Base-by-base conservation (phyloP, 805 yeast genomes). In the Schizosaccharomyces octosporus region DNA sequence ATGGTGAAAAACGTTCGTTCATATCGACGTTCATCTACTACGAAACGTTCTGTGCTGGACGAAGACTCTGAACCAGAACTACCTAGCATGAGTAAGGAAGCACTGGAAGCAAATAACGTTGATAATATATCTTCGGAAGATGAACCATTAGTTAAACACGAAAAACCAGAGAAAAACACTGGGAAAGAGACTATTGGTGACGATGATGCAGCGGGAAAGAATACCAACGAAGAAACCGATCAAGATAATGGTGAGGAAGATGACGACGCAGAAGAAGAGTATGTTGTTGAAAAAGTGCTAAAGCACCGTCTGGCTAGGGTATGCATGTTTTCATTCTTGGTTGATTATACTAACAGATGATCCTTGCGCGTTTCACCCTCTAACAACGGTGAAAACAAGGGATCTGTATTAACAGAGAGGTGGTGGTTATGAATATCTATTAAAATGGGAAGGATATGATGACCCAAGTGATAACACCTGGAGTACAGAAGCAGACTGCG, bases 391-490 rank as follows among this genome's bases (percentile, higher is more conserved):
- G 41, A 36, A 45, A 45, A 45, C 51, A 45, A 19, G 6, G 27
- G 21, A 45, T 21, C 17, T 9, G n/a, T 45, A 7, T 4, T 1
- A 11, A 17, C 29, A 27, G 31, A 29, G 36, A 36, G 39, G 60
- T 11, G 60, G 60, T 13, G 60, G 24, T 21, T 57, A 29, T 57
- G 41, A 32, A 32, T 57, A 57, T n/a, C 29, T 36, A 11, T 36
- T 57, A 24, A 57, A 57, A 57, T 57, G 60, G 60, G 48, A 36
- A 36, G 60, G 60, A 19, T 57, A 57, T 36, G 60, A 57, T 17
- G 42, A 36, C 13, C 60, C 60, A 19, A 36, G 39, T 13, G 60
- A 57, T 21, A 57, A 57, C 19, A 57, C 60, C 3, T 57, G 60
- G 60, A 36, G 48, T 21, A 19, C 48, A 57, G 60, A 57, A 57